Evolutionary conservation across 2,329 filamentous ascomycete species (phyloP).

Genomic region (Aspergillus sergii): DNA sequence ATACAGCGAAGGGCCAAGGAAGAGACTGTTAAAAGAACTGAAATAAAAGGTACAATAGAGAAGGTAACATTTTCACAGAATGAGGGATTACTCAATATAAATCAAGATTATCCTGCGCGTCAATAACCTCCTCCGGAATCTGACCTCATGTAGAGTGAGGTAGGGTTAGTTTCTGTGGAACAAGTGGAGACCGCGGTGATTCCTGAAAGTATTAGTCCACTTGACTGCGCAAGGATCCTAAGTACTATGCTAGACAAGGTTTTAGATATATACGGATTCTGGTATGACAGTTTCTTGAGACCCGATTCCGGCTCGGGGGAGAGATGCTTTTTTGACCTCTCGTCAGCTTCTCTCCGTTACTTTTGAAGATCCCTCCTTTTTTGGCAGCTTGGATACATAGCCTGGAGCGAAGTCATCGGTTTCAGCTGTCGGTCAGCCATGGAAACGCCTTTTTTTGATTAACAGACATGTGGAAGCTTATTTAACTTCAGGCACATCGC

Average conservation of each 20-base stretch:
- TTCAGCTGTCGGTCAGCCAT: no score
- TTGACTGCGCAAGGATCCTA: background rate
- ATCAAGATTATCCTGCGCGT: background rate
- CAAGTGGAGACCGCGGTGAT: background rate
- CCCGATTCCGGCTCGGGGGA: background rate
- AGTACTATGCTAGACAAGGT: background rate
- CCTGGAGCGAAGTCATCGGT: no score
- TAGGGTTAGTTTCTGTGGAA: background rate
- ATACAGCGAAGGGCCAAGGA: background rate
- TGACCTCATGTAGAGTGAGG: background rate
- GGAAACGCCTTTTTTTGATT: no score
- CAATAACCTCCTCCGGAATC: background rate
- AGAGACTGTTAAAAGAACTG: background rate
- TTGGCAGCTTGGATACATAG: no score
- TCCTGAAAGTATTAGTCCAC: background rate
- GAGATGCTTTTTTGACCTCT: no score
- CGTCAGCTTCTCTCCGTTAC: no score
- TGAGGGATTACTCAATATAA: background rate
- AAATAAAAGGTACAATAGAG: background rate
- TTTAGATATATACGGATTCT: background rate
- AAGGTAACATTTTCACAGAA: background rate
- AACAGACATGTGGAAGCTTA: no score
- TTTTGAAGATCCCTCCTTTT: no score
- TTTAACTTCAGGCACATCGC: no score
- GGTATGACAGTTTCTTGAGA: background rate